Conservation (phyloP, 768 basidiomycete species). For the Mycena latifolia region DNA sequence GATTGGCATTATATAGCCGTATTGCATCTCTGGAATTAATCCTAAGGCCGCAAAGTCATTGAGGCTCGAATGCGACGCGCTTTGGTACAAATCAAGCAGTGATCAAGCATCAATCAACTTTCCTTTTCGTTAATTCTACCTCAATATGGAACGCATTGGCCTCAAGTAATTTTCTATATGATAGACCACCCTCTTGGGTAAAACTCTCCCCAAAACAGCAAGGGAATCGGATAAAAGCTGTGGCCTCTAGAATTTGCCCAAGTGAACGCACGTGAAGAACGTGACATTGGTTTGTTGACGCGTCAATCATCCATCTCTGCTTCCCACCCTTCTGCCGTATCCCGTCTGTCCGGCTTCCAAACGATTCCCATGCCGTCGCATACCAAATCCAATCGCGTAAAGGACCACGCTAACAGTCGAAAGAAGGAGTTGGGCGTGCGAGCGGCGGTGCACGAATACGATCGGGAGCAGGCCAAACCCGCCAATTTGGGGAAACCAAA, state of each 20-base stretch:
- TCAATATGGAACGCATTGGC: neutral
- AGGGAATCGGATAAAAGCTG: neutral
- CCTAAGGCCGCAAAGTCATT: neutral
- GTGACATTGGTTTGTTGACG: no score
- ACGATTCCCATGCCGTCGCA: no score
- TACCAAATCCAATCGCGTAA: slow-evolving; percentile 5
- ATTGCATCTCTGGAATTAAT: neutral
- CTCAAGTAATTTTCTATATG: neutral
- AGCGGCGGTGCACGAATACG: neutral
- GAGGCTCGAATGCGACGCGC: neutral
- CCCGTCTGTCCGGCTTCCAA: no score
- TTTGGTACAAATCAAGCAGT: neutral
- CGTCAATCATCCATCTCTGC: no score
- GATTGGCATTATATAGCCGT: neutral
- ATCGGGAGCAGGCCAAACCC: no score
- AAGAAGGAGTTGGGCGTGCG: neutral
- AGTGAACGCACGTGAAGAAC: no score
- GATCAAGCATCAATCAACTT: slow-evolving; percentile 2
- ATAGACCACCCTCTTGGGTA: neutral
- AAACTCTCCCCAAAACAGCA: neutral
- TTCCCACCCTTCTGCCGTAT: no score
- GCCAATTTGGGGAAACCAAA: no score
- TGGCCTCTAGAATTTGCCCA: neutral
- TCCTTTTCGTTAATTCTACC: neutral
- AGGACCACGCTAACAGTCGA: neutral